These are phyloP conservation scores for Groenewaldozyma auringiensis DNA, from an alignment of 1,139 yeast species.

Conservation along the genomic window DNA sequence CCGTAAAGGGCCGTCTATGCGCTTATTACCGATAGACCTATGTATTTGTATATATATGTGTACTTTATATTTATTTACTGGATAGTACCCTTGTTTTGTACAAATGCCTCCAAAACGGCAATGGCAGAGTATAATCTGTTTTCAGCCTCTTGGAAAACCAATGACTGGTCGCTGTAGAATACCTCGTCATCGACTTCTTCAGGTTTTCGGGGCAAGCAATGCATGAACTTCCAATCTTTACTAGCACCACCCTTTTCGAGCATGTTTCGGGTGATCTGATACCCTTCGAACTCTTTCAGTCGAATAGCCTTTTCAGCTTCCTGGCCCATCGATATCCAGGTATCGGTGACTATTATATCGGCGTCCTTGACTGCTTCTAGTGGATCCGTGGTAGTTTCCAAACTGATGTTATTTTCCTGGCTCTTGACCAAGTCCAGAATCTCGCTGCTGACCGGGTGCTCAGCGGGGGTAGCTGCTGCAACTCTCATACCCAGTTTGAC, in stretches of 20 bases:
- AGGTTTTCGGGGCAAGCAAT: constrained; percentile 89
- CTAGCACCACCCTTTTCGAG: constrained; percentile 50
- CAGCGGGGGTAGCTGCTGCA: constrained; percentile 72
- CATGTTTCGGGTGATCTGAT: constrained; percentile 69
- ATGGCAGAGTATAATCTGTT: constrained; percentile 94
- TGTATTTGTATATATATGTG: not conserved
- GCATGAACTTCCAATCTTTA: constrained; percentile 83
- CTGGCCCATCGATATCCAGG: constrained; percentile 98
- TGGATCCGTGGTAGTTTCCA: constrained; percentile 70
- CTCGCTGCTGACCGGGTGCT: constrained; percentile 54
- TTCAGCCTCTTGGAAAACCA: constrained; percentile 93
- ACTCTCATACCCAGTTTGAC: constrained; percentile 80
- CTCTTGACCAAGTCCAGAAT: constrained; percentile 56
- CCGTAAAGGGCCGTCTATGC: constrained; percentile 13
- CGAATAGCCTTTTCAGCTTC: constrained; percentile 68
- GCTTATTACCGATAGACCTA: constrained; percentile 11
- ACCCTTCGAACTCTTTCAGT: constrained; percentile 74
- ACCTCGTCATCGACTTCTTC: constrained; percentile 94
- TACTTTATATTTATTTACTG: not conserved
- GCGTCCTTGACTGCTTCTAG: constrained; percentile 62
- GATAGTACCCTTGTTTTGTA: constrained; percentile 67
- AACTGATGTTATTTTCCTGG: constrained; percentile 43
- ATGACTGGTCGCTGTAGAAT: constrained; percentile 72
- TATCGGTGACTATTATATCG: constrained; percentile 86
- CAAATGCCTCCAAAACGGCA: constrained; percentile 86